phyloP scores from a whole-genome alignment of 2,329 filamentous ascomycete species.

The Fusarium metavorans region DNA sequence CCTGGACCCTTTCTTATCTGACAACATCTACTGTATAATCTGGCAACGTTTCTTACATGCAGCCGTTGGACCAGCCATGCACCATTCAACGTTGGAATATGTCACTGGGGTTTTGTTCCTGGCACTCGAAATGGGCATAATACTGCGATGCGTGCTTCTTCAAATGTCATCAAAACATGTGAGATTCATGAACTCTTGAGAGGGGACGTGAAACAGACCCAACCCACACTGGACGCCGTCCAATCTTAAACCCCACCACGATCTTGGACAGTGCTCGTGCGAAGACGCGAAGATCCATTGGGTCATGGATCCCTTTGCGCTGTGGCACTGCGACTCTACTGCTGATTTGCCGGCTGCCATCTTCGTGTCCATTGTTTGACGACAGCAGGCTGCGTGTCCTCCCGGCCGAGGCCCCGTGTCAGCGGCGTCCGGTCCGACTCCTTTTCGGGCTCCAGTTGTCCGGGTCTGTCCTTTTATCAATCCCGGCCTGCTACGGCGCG shows the following conservation, averaged over 20 bases:
- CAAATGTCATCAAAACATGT: not conserved
- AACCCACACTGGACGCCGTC: slow-evolving; percentile 31
- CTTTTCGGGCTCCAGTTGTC: not conserved
- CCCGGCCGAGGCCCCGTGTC: not conserved
- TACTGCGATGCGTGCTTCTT: not conserved
- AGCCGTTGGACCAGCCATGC: not conserved
- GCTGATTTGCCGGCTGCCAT: not conserved
- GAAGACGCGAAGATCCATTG: slow-evolving; percentile 8
- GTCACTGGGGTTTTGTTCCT: not conserved
- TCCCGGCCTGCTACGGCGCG: not conserved
- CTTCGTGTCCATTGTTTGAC: not conserved
- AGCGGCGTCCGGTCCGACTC: not conserved
- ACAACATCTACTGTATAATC: not conserved
- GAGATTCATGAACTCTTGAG: not conserved
- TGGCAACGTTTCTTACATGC: slow-evolving; percentile 1
- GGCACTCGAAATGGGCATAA: not conserved
- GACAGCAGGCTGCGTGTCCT: not conserved
- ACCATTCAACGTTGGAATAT: not conserved
- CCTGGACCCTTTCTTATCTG: slow-evolving; percentile 19
- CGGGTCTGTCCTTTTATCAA: not conserved
- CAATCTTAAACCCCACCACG: slow-evolving; percentile 32
- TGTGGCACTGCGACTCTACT: not conserved
- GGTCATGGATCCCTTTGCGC: slow-evolving; percentile 5
- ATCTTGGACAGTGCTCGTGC: slow-evolving; percentile 19
- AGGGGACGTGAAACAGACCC: slow-evolving; percentile 30